Evolutionary conservation across 768 basidiomycete genomes (phyloP).

Genomic region (Obba rivulosa): DNA sequence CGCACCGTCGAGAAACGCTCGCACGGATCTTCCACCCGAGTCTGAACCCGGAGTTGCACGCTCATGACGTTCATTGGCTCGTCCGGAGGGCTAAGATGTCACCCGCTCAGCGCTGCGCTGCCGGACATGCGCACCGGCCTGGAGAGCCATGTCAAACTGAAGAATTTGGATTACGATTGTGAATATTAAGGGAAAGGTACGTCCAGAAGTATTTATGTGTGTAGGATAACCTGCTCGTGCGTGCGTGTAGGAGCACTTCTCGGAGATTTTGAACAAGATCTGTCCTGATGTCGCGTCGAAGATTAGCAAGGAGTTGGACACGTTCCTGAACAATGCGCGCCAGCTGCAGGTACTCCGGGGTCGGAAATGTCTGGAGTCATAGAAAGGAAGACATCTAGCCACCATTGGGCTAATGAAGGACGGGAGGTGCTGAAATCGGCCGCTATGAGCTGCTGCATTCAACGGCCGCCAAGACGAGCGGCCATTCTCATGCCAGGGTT

Average conservation of each 20-base stretch:
- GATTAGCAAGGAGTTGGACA: constrained; percentile 51
- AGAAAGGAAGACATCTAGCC: constrained; percentile 42
- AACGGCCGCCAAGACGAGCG: too few species aligned
- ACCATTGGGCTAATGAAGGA: constrained; percentile 46
- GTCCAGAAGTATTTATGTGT: background rate
- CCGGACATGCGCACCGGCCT: constrained; percentile 98
- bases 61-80: constrained; percentile 59
- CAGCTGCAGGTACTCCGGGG: constrained; percentile 66
- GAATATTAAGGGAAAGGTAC: constrained; percentile 64
- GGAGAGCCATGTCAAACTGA: constrained; percentile 73
- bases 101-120: constrained; percentile 81
- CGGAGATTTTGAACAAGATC: constrained; percentile 36
- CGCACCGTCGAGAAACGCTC: constrained; percentile 27
- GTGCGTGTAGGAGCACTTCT: constrained; percentile 18
- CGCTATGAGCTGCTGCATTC: background rate
- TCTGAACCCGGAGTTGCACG: constrained; percentile 52
- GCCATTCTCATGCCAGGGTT: too few species aligned
- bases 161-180: constrained; percentile 75
- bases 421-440: background rate
- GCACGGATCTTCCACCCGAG: constrained; percentile 34
- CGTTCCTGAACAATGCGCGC: constrained; percentile 79
- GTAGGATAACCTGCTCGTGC: background rate
- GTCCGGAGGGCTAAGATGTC: constrained; percentile 40
- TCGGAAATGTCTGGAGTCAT: constrained; percentile 53
- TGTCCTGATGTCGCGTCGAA: constrained; percentile 37